Evolutionary conservation across 1,284 basidiomycete species (phyloP).

Genomic region (Phenoliferia sp.): DNA sequence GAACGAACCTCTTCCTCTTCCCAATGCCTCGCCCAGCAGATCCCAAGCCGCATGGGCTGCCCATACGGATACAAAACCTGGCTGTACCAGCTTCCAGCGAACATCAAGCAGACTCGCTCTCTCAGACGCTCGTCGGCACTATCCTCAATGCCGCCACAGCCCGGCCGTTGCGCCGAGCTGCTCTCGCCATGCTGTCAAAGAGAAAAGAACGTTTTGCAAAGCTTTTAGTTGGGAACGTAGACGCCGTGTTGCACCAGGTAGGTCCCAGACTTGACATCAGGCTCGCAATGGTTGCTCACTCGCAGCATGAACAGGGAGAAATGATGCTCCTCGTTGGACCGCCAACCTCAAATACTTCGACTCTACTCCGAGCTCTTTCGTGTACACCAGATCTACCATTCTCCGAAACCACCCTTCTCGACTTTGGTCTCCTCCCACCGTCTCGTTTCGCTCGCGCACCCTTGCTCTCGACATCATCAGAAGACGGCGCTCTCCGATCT

Average conservation of each 20-base stretch:
- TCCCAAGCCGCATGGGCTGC: neutral
- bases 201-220: neutral
- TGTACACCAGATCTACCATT: slow-evolving; percentile 26
- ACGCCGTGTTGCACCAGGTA: neutral
- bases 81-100: neutral
- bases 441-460: slow-evolving; percentile 37
- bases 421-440: slow-evolving; percentile 30
- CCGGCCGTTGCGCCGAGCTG: neutral
- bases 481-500: slow-evolving; percentile 52
- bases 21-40: neutral
- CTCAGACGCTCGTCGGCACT: neutral
- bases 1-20: neutral
- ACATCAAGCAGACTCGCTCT: neutral
- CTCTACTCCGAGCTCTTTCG: slow-evolving; percentile 42
- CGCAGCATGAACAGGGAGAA: slow-evolving; percentile 44
- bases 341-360: slow-evolving; percentile 40
- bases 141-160: neutral
- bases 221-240: neutral
- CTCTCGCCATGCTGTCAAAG: neutral
- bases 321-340: slow-evolving; percentile 54
- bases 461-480: slow-evolving; percentile 47
- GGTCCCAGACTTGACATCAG: neutral
- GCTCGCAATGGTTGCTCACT: neutral
- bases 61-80: neutral
- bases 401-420: slow-evolving; percentile 26